These are phyloP conservation scores for Clitoria ternatea DNA, from an alignment of 306 rosid species.

Conservation along the genomic window DNA sequence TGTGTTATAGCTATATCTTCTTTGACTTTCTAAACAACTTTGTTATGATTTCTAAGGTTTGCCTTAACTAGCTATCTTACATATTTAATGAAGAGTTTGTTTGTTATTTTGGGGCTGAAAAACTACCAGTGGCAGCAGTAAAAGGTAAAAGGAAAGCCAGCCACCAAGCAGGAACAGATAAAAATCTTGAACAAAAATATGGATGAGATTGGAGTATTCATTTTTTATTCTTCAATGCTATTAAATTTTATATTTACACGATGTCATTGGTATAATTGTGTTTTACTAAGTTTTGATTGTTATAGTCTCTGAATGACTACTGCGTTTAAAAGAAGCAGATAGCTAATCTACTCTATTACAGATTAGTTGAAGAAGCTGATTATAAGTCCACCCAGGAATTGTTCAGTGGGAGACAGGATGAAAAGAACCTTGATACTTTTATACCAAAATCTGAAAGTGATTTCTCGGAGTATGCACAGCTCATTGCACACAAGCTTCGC, in stretches of 20 bases:
- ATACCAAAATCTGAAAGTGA: slow-evolving; percentile 91
- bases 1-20: neutral
- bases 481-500: slow-evolving; percentile 60
- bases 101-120: no score
- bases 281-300: neutral
- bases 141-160: no score
- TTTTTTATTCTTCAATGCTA: neutral
- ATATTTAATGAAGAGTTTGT: no score
- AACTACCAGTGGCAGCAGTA: no score
- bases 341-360: slow-evolving; percentile 24
- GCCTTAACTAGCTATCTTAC: neutral
- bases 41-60: neutral
- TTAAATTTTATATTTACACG: neutral
- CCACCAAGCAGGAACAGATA: neutral
- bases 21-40: neutral
- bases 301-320: neutral
- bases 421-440: slow-evolving; percentile 76
- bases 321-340: neutral
- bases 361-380: slow-evolving; percentile 92
- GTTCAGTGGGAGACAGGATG: slow-evolving; percentile 54
- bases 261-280: neutral
- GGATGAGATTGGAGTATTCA: neutral
- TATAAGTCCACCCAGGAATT: slow-evolving; percentile 76
- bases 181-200: neutral
- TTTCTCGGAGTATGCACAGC: slow-evolving; percentile 87